These are phyloP conservation scores for Boletus rubroflammeus DNA, from an alignment of 768 basidiomycete species.

Conservation along the genomic window DNA sequence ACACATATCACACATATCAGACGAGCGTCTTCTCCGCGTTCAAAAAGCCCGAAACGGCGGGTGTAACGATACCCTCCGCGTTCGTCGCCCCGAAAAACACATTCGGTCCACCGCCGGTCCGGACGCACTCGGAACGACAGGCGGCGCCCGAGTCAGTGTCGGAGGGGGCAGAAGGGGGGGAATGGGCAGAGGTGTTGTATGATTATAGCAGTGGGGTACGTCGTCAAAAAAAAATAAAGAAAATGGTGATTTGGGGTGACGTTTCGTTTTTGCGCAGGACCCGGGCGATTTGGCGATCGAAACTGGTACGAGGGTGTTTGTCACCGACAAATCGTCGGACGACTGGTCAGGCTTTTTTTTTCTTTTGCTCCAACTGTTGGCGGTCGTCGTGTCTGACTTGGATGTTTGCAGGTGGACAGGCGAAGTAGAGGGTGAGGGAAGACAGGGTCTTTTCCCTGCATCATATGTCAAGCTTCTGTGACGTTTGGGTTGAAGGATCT, in stretches of 20 bases:
- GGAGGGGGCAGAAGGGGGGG: slow-evolving; percentile 46
- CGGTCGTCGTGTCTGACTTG: not conserved
- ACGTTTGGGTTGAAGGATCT: not conserved
- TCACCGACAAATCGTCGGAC: slow-evolving; percentile 64
- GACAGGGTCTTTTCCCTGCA: slow-evolving; percentile 61
- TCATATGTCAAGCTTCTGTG: slow-evolving; percentile 64
- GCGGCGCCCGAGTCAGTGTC: slow-evolving; percentile 18
- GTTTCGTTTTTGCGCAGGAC: slow-evolving; percentile 44
- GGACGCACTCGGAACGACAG: not conserved
- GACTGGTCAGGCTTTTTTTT: slow-evolving; percentile 60
- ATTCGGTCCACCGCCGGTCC: slow-evolving; percentile 50
- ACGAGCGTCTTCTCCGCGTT: slow-evolving; percentile 22
- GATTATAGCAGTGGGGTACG: slow-evolving; percentile 65
- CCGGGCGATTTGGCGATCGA: slow-evolving; percentile 60
- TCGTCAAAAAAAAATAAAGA: not conserved
- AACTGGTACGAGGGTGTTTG: slow-evolving; percentile 54
- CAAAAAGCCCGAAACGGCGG: slow-evolving; percentile 36
- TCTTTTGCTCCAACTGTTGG: not conserved
- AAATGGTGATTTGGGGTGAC: not conserved
- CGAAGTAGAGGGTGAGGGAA: slow-evolving; percentile 54
- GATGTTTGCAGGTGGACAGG: slow-evolving; percentile 59
- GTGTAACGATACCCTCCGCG: slow-evolving; percentile 37
- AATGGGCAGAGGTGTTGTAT: slow-evolving; percentile 78
- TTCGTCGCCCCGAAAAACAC: slow-evolving; percentile 41
- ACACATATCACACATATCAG: slow-evolving; percentile 3